A percentile compares a stretch with the other conserved stretches of the same genome.
phyloP scores from a whole-genome alignment of 169 alveolate genomes.

The Amoebophrya sp. region DNA sequence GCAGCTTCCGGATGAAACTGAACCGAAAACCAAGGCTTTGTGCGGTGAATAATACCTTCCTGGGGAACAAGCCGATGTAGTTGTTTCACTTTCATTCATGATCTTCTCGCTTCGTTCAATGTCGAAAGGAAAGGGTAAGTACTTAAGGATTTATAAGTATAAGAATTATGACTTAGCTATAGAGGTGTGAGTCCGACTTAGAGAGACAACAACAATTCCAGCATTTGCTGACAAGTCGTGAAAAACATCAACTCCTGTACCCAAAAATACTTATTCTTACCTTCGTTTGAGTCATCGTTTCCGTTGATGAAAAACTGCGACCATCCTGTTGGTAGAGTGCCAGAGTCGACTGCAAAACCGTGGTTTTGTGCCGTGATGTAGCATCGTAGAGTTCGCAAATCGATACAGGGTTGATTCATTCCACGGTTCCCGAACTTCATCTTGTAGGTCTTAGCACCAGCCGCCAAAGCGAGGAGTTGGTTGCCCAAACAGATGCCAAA shows the following conservation, averaged over 20 bases:
- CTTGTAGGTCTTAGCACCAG: slow-evolving; percentile 50
- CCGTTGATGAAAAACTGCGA: slow-evolving; percentile 64
- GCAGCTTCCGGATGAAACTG: slow-evolving; percentile 77
- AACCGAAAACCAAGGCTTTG: slow-evolving; percentile 66
- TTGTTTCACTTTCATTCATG: too few relatives aligned
- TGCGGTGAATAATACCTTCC: slow-evolving; percentile 65
- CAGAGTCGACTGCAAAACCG: slow-evolving; percentile 63
- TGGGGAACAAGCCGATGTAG: too few relatives aligned
- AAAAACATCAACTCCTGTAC: too few relatives aligned
- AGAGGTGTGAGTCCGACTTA: too few relatives aligned
- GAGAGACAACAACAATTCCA: too few relatives aligned
- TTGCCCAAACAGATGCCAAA: slow-evolving; percentile 78
- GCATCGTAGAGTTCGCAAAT: slow-evolving; percentile 66
- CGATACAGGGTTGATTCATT: slow-evolving; percentile 76
- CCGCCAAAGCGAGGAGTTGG: slow-evolving; percentile 71
- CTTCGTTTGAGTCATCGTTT: slow-evolving; percentile 70
- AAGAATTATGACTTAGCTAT: too few relatives aligned
- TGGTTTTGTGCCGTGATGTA: slow-evolving; percentile 76
- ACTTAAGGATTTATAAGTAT: too few relatives aligned
- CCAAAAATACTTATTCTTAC: slow-evolving; percentile 38
- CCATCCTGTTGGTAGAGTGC: slow-evolving; percentile 35
- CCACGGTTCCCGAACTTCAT: slow-evolving; percentile 60
- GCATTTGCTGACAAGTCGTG: too few relatives aligned
- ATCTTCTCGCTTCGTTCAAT: too few relatives aligned
- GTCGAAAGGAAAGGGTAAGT: too few relatives aligned